Conservation (phyloP, 192 early-diverging fungal species). For the Tieghemiomyces parasiticus region DNA sequence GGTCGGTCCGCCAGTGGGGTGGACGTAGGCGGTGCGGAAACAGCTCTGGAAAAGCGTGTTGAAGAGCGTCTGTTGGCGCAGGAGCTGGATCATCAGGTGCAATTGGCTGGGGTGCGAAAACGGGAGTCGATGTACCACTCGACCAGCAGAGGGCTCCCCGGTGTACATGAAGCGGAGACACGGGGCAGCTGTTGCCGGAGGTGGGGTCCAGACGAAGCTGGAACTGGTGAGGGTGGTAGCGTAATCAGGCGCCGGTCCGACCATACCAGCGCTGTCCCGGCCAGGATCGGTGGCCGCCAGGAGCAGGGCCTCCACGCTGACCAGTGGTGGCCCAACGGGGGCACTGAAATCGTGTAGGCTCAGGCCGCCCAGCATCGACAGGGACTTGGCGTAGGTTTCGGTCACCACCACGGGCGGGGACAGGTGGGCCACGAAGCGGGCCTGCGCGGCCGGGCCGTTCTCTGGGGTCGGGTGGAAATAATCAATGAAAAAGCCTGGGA, state of each 20-base stretch:
- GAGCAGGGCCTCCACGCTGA: background rate
- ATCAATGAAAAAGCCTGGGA: background rate
- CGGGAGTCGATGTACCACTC: background rate
- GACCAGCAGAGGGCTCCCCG: background rate
- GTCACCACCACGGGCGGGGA: background rate
- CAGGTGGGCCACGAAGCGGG: conserved; percentile 7
- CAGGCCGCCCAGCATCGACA: background rate
- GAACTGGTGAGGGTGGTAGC: background rate
- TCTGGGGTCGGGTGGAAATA: conserved; percentile 7
- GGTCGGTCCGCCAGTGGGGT: background rate
- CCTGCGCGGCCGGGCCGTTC: background rate
- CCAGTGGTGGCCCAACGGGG: background rate
- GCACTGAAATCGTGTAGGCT: background rate
- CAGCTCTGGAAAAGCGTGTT: conserved; percentile 8
- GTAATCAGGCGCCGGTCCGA: background rate
- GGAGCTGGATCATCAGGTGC: background rate
- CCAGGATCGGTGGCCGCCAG: background rate
- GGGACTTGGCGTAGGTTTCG: conserved; percentile 5
- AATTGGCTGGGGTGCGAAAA: conserved; percentile 9
- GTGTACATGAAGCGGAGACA: background rate
- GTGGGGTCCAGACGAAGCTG: background rate
- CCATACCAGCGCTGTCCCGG: background rate
- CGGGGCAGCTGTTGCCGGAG: background rate
- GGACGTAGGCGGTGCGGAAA: background rate
- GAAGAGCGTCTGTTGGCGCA: conserved; percentile 4